Evolutionary conservation across 768 basidiomycete species (phyloP), one percentile per base, ranked within the genome.

Genomic region (Boletus reticuloceps): DNA sequence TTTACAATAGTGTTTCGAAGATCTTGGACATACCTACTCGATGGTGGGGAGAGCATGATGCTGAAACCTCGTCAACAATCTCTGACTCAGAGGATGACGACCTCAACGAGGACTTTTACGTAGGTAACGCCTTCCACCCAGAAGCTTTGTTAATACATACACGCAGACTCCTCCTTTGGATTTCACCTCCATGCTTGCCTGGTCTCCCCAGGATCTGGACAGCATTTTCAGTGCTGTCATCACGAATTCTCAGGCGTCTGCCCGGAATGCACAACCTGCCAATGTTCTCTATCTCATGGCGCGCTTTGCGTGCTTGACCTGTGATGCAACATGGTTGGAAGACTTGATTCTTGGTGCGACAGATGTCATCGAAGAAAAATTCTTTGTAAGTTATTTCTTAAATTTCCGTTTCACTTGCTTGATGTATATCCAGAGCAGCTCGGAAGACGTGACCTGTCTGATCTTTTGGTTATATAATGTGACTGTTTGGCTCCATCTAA

Each of bases 391-490:
- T 77, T 22, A 51, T 31, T 36, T 42, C 45, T 54, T 43, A 34
- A 44, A 53, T 60, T 47, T 17, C 19, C 39, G 17, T 46, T 12
- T 51, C 41, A 14, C 44, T 49, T 59, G 31, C 46, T 62, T 46
- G 47, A 71, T 46, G 38, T 47, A 36, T 53, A 53, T 65, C 20
- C 50, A 98, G 95, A 85, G 75, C 64, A 85, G 83, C 58, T 80
- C 89, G 20, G 94, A 97, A 61, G 91, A 98, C 67, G 72, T 97
- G 31, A 85, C 91, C 6, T 86, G 84, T 65, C 79, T 96, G 25
- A 81, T 94, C 34, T 98, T 98, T 71, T 99, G 97, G 95, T 74
- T 96, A 44, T 91, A 94, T 73, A 99, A 99, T 69, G 81, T 85
- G 19, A 92, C 91, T 11, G 72, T 94, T 29, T 89, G 96, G 81